phyloP scores from a whole-genome alignment of 106 monocot species.

The Allium cepa region DNA sequence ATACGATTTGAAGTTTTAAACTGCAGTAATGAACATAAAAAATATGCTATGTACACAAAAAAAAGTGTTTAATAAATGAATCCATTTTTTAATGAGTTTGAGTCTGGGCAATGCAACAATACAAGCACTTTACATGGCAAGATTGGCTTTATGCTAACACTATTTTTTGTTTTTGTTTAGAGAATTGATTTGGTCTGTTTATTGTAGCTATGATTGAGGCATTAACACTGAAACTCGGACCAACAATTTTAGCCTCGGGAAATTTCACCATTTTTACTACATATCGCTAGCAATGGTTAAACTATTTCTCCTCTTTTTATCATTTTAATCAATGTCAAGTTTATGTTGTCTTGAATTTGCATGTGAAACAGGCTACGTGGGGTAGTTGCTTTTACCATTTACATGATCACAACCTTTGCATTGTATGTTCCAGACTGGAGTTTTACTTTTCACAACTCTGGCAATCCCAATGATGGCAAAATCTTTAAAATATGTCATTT shows the following conservation, averaged over 20 bases:
- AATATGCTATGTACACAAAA: background rate
- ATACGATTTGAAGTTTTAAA: background rate
- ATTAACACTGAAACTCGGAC: slow-evolving; percentile 11
- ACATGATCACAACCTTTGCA: slow-evolving; percentile 33
- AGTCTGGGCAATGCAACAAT: too few relatives aligned
- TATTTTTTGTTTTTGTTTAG: background rate
- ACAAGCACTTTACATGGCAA: too few relatives aligned
- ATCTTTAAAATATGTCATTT: slow-evolving; percentile 21
- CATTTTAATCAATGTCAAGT: background rate
- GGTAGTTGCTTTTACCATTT: slow-evolving; percentile 20
- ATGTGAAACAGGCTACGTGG: slow-evolving; percentile 20
- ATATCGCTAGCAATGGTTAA: slow-evolving; percentile 26
- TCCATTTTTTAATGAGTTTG: background rate
- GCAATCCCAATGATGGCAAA: slow-evolving; percentile 38
- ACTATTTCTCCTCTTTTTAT: background rate
- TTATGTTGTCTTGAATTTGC: background rate
- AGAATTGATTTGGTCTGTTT: slow-evolving; percentile 22
- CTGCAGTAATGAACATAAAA: background rate
- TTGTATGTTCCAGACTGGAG: slow-evolving; percentile 45
- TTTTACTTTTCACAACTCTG: slow-evolving; percentile 18
- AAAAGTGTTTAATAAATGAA: background rate
- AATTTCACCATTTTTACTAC: slow-evolving; percentile 13
- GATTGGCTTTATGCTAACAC: too few relatives aligned
- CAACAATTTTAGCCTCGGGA: slow-evolving; percentile 10
- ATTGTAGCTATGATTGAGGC: slow-evolving; percentile 18